These are phyloP conservation scores for Phytophthora brassicae DNA, from an alignment of 352 stramenopile genomes.

Conservation along the genomic window DNA sequence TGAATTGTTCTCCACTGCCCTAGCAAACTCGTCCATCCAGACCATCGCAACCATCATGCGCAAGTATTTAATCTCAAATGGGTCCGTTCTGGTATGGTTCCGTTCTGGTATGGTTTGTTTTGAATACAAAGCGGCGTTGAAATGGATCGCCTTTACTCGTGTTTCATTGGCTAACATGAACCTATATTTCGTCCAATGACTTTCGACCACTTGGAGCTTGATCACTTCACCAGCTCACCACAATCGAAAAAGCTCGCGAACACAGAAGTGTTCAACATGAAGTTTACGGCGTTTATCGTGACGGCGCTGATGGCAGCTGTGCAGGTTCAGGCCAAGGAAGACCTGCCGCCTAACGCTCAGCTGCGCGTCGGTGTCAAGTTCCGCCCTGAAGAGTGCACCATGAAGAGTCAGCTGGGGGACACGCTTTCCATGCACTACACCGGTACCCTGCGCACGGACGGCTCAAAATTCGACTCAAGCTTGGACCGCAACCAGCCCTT, in stretches of 20 bases:
- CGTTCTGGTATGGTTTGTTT: no score
- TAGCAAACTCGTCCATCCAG: constrained; percentile 47
- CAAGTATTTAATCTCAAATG: no score
- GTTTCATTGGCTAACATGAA: constrained; percentile 18
- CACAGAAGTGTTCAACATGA: constrained; percentile 41
- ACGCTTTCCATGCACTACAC: constrained; percentile 96
- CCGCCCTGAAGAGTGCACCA: constrained; percentile 61
- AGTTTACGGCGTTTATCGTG: constrained; percentile 51
- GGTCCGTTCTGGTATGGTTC: no score
- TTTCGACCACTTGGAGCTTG: constrained; percentile 31
- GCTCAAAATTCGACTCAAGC: constrained; percentile 97
- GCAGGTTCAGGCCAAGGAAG: constrained; percentile 65
- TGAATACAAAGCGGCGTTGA: constrained; percentile 25
- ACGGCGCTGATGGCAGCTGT: constrained; percentile 36
- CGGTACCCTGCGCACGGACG: constrained; percentile 94
- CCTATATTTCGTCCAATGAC: constrained; percentile 44
- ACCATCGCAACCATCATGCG: background rate
- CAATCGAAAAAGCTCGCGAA: constrained; percentile 17
- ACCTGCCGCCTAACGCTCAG: constrained; percentile 64
- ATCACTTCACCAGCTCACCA: background rate
- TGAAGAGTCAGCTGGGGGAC: constrained; percentile 80
- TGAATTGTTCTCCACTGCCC: constrained; percentile 32
- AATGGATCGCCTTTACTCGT: constrained; percentile 17
- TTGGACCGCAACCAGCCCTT: constrained; percentile 93
- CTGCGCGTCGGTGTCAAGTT: constrained; percentile 83